These are phyloP conservation scores for Crassisporium funariophilum DNA, from an alignment of 768 basidiomycete genomes.

Conservation along the genomic window DNA sequence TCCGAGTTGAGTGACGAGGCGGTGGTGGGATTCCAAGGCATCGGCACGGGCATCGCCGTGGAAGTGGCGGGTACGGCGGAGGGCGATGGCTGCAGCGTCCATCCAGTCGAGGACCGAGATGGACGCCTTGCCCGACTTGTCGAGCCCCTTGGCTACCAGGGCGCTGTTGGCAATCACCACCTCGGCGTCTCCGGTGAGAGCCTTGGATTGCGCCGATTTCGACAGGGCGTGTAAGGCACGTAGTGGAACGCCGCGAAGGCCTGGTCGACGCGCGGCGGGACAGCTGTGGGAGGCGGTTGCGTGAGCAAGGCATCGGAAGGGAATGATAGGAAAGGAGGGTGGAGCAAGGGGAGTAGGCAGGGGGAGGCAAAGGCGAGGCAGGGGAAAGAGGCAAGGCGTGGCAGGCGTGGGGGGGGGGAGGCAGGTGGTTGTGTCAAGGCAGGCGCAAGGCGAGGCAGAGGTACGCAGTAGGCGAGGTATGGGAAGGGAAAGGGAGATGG, in stretches of 20 bases:
- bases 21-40: too few species aligned
- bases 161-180: conserved; percentile 11
- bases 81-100: conserved; percentile 2
- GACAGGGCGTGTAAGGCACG: conserved; percentile 26
- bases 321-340: neutral
- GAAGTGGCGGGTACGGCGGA: conserved; percentile 7
- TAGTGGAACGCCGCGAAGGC: conserved; percentile 18
- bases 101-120: conserved; percentile 21
- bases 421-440: too few species aligned
- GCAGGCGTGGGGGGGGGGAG: too few species aligned
- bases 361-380: neutral
- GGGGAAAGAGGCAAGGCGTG: neutral
- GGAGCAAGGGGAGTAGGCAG: neutral
- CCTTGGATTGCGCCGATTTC: conserved; percentile 8
- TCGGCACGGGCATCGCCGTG: conserved; percentile 14
- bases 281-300: conserved; percentile 12
- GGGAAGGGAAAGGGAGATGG: too few species aligned
- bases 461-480: too few species aligned
- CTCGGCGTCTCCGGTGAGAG: conserved; percentile 17
- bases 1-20: too few species aligned
- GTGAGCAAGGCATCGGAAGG: neutral
- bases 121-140: conserved; percentile 15
- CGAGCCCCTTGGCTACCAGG: conserved; percentile 16
- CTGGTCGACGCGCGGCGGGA: conserved; percentile 19
- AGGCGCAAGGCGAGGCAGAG: too few species aligned